Evolutionary conservation across 2,329 filamentous ascomycete genomes (phyloP).

Genomic region (Dactylellina cionopaga): DNA sequence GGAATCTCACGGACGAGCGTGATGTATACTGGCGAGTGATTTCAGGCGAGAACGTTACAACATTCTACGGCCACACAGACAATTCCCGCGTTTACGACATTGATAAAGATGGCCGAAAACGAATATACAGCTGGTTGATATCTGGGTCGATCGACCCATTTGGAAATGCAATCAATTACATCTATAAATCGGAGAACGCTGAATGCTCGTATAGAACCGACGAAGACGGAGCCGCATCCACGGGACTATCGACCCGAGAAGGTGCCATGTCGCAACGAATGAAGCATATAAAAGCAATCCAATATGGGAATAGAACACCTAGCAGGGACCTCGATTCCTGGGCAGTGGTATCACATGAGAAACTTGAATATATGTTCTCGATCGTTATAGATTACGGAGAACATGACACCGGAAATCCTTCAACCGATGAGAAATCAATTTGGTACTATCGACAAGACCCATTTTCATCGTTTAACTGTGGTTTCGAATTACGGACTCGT

Average conservation of each 20-base stretch:
- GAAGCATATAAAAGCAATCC: slow-evolving; percentile 51
- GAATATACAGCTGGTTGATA: slow-evolving; percentile 55
- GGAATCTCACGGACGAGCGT: neutral
- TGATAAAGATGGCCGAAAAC: neutral
- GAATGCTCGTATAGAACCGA: neutral
- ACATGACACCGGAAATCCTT: no score
- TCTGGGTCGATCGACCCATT: slow-evolving; percentile 33
- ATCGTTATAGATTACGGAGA: no score
- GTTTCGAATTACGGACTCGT: slow-evolving; percentile 59
- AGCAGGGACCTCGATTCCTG: neutral
- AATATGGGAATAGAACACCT: slow-evolving; percentile 54
- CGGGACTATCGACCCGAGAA: no score
- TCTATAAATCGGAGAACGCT: slow-evolving; percentile 56
- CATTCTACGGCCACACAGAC: slow-evolving; percentile 24
- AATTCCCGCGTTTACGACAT: slow-evolving; percentile 6
- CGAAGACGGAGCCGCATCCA: no score
- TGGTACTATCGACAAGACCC: no score
- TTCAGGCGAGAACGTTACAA: slow-evolving; percentile 39
- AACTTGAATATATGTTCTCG: no score
- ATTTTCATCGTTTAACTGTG: slow-evolving; percentile 56
- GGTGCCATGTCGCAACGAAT: neutral
- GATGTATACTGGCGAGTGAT: slow-evolving; percentile 53
- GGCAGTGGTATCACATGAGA: no score
- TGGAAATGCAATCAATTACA: slow-evolving; percentile 55
- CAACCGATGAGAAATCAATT: no score